phyloP scores from a whole-genome alignment of 768 basidiomycete species.

The Sarcomyxa edulis region DNA sequence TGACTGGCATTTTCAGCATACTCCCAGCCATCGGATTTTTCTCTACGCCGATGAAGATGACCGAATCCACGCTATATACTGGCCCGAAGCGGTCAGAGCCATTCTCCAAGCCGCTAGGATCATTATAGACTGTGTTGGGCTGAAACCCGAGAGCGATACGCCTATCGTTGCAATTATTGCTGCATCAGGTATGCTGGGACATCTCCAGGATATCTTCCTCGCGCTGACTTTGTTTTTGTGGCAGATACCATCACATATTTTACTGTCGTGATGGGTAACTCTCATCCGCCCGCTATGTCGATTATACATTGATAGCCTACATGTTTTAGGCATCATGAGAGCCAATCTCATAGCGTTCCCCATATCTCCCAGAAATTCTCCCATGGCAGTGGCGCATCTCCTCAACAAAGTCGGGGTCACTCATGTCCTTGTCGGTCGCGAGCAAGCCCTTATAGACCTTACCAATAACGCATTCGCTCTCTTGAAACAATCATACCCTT shows the following conservation, averaged over 20 bases:
- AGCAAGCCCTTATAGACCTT: slow-evolving; percentile 16
- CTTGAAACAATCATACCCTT: slow-evolving; percentile 7
- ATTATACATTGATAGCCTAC: too few species aligned
- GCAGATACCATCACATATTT: slow-evolving; percentile 29
- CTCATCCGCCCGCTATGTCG: too few species aligned
- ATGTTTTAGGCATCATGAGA: slow-evolving; percentile 23
- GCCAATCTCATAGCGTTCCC: slow-evolving; percentile 27
- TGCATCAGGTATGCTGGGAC: slow-evolving; percentile 10
- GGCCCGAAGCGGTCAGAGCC: slow-evolving; percentile 19
- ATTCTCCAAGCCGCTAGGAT: slow-evolving; percentile 17
- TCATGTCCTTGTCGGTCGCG: slow-evolving; percentile 20
- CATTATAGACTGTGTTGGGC: slow-evolving; percentile 5
- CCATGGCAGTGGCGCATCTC: slow-evolving; percentile 37
- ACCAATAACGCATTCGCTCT: slow-evolving; percentile 11
- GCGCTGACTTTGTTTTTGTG: background rate
- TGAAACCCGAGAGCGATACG: slow-evolving; percentile 1
- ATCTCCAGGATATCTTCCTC: background rate
- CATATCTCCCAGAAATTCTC: slow-evolving; percentile 33
- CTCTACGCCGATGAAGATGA: slow-evolving; percentile 14
- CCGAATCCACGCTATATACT: slow-evolving; percentile 13
- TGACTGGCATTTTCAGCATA: slow-evolving; percentile 26
- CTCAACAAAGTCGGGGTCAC: slow-evolving; percentile 12
- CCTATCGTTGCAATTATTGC: slow-evolving; percentile 18
- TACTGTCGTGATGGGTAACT: too few species aligned
- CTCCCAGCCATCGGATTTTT: slow-evolving; percentile 26